phyloP scores from a whole-genome alignment of 2,329 filamentous ascomycete genomes.

The Penicillium sp. region DNA sequence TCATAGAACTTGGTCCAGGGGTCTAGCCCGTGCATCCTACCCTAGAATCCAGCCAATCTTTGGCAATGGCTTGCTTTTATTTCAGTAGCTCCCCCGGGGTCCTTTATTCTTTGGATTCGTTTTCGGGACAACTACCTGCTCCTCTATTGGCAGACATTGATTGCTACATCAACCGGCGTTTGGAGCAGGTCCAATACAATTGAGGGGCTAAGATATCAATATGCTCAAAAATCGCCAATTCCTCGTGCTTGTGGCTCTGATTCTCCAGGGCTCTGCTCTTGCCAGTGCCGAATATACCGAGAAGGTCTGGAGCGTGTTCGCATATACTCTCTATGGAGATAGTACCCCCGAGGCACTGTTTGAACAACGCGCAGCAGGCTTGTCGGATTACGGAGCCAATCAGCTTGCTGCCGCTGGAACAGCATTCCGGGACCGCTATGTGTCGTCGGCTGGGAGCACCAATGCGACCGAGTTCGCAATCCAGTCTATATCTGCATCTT shows the following conservation, averaged over 20 bases:
- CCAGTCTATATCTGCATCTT: constrained; percentile 46
- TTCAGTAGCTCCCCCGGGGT: not conserved
- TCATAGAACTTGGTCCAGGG: constrained; percentile 9
- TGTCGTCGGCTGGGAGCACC: constrained; percentile 33
- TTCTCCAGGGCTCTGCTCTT: constrained; percentile 16
- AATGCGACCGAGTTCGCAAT: constrained; percentile 38
- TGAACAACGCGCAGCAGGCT: constrained; percentile 26
- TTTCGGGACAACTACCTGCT: not conserved
- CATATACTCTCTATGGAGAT: constrained; percentile 57
- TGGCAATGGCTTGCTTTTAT: constrained; percentile 3
- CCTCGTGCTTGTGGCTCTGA: constrained; percentile 11
- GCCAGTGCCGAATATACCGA: constrained; percentile 30
- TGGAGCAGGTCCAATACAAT: not conserved
- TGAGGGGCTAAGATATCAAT: not conserved
- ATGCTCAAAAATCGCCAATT: constrained; percentile 10
- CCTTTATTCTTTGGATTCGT: not conserved
- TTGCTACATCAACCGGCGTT: not conserved
- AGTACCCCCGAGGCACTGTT: constrained; percentile 49
- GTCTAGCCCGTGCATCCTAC: constrained; percentile 14
- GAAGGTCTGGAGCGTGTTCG: constrained; percentile 51
- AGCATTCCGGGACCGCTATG: constrained; percentile 55
- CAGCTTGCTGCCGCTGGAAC: constrained; percentile 53
- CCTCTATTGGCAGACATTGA: not conserved
- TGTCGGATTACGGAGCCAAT: constrained; percentile 58
- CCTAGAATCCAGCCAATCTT: not conserved